Evolutionary conservation across 495 filamentous ascomycete species (phyloP).

Genomic region (Mytilinidion resinicola): DNA sequence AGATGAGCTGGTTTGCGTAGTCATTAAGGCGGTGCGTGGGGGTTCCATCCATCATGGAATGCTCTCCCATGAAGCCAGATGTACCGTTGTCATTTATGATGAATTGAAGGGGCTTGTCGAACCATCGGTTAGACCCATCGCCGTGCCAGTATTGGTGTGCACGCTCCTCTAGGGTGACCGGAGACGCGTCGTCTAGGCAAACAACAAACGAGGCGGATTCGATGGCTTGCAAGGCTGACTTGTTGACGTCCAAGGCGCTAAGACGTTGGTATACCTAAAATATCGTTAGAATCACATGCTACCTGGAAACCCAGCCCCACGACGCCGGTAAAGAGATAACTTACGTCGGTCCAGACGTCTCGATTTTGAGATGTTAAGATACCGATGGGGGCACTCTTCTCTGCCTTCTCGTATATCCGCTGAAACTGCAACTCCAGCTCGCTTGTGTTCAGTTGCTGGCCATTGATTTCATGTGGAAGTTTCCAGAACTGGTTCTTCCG

Average conservation of each 20-base stretch:
- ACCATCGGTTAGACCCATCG: conserved; percentile 93
- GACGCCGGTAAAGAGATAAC: not conserved
- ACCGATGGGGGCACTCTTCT: conserved; percentile 67
- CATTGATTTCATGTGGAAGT: conserved; percentile 65
- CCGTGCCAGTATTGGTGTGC: conserved; percentile 98
- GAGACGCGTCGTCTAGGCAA: conserved; percentile 88
- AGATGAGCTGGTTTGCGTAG: conserved; percentile 81
- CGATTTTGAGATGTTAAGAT: conserved; percentile 86
- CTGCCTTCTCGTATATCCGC: conserved; percentile 72
- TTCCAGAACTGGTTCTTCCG: conserved; percentile 98
- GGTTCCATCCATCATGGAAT: conserved; percentile 99
- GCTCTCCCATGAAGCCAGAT: conserved; percentile 96
- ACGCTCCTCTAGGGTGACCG: conserved; percentile 91
- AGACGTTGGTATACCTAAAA: conserved; percentile 60
- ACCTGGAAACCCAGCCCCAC: not conserved
- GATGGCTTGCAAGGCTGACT: conserved; percentile 66
- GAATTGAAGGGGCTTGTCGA: conserved; percentile 97
- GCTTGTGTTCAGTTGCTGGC: conserved; percentile 71
- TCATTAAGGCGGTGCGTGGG: conserved; percentile 96
- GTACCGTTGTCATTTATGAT: conserved; percentile 98
- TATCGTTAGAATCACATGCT: conserved; percentile 12
- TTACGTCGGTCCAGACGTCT: conserved; percentile 78
- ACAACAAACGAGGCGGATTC: conserved; percentile 88
- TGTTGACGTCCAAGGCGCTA: conserved; percentile 67
- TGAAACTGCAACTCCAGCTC: conserved; percentile 87